Percentiles rank a stretch among this genome's conserved stretches.
phyloP scores from a whole-genome alignment of 345 rosid species.

The Salix dunnii region DNA sequence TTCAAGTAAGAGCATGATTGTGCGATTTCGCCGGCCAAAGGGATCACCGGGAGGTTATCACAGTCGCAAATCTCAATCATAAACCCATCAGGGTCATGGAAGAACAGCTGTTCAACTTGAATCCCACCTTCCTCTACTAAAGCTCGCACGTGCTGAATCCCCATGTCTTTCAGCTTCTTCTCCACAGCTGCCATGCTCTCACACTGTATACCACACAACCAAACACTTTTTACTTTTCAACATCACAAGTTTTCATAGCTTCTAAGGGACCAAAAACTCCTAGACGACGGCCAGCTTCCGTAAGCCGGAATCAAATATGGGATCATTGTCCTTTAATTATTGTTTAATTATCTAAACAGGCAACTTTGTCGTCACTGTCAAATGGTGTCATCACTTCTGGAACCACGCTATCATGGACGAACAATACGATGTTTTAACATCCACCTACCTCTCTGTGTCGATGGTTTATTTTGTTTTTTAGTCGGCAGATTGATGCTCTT shows the following conservation, averaged over 20 bases:
- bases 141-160: conserved; percentile 25
- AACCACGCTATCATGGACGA: not conserved
- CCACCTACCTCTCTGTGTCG: not conserved
- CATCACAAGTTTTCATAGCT: too few species aligned
- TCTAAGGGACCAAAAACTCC: too few species aligned
- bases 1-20: conserved; percentile 17
- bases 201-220: conserved; percentile 11
- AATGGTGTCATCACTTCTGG: not conserved
- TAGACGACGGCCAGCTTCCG: not conserved
- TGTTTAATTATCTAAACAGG: not conserved
- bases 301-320: not conserved
- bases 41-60: conserved; percentile 38
- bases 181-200: conserved; percentile 39
- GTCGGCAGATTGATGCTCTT: too few species aligned
- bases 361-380: not conserved
- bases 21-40: conserved; percentile 21
- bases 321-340: too few species aligned
- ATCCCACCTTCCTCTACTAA: conserved; percentile 39
- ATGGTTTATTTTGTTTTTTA: too few species aligned
- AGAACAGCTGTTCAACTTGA: conserved; percentile 40
- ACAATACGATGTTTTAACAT: not conserved
- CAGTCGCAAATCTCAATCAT: conserved; percentile 48
- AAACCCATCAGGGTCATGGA: conserved; percentile 47
- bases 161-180: conserved; percentile 34
- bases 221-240: not conserved